Evolutionary conservation across 2,329 filamentous ascomycete genomes (phyloP).

Genomic region (Sporothrix euskadiensis): DNA sequence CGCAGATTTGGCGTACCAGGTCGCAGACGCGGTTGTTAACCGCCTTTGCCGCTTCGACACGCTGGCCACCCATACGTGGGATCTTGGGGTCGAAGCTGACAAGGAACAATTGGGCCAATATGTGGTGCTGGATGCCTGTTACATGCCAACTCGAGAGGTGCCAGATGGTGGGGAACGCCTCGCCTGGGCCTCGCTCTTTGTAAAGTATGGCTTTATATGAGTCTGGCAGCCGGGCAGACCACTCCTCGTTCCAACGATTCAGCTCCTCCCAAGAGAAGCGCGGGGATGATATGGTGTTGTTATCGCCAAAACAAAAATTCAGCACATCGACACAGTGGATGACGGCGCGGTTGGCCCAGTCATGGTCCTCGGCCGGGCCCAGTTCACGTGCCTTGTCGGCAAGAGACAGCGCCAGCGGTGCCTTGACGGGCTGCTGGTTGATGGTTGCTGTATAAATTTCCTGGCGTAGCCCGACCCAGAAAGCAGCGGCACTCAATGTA

Average conservation of each 20-base stretch:
- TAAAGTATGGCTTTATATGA: conserved; percentile 59
- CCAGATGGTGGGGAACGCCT: conserved; percentile 59
- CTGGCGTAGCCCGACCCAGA: conserved; percentile 59
- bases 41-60: conserved; percentile 28
- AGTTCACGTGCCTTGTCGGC: conserved; percentile 50
- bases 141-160: conserved; percentile 59
- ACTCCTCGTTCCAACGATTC: conserved; percentile 48
- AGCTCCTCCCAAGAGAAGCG: conserved; percentile 46
- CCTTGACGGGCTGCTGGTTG: conserved; percentile 48
- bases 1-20: conserved; percentile 57
- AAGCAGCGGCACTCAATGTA: conserved; percentile 53
- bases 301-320: conserved; percentile 60
- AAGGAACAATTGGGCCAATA: conserved; percentile 59
- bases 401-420: conserved; percentile 53
- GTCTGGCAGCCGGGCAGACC: conserved; percentile 49
- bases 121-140: conserved; percentile 61
- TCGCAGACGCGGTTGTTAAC: conserved; percentile 44
- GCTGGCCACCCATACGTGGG: conserved; percentile 50
- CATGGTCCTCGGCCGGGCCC: conserved; percentile 51
- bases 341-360: conserved; percentile 62
- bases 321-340: conserved; percentile 64
- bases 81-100: conserved; percentile 56
- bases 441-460: conserved; percentile 60
- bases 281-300: conserved; percentile 35
- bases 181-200: conserved; percentile 40